Evolutionary conservation across 768 basidiomycete species (phyloP), one percentile per base, ranked within the genome.

Genomic region (Tylopilus rubrobrunneus): DNA sequence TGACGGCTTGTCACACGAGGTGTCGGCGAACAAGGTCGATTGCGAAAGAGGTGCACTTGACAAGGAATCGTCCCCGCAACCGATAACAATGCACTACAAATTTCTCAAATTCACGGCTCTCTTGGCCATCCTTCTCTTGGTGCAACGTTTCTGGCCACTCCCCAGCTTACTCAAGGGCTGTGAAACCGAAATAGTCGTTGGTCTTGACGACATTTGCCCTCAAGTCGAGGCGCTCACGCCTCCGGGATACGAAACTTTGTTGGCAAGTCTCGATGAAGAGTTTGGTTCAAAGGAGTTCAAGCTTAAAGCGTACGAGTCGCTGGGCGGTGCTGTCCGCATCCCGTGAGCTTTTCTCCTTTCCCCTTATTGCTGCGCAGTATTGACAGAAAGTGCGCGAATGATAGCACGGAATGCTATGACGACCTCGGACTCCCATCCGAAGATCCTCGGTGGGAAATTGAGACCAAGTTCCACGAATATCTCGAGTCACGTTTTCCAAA

Each of bases 341-440:
- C 69, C 68, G 65, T 71, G 47, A 50, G 58, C 25, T 29, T 34
- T 25, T 34, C 25, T 48, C 10, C n/a, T 11, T 9, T 14, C 0
- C 15, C 9, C 28, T 7, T 8, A 31, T 29, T 29, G 17, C 33
- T n/a, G 4, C 15, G 21, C 4, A 5, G 39, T 48, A 17, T 45
- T 62, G 44, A 42, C 23, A 15, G 10, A 15, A 19, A 10, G n/a
- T 19, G 12, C 49, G 6, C 45, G 39, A 15, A n/a, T 36, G 23
- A 43, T 23, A 83, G 81, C 17, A 83, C 82, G 10, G 79, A 82
- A 61, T 76, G 76, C 5, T 82, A 68, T 55, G 81, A 84, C 55
- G 70, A 72, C 52, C 74, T 82, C 69, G 75, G 72, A 10, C 67
- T 72, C 9, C 69, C 81, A 46, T 77, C 74, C 11, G 67, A 72